Conservation (phyloP, 169 alveolate species). For the Cryptosporidium felis region DNA sequence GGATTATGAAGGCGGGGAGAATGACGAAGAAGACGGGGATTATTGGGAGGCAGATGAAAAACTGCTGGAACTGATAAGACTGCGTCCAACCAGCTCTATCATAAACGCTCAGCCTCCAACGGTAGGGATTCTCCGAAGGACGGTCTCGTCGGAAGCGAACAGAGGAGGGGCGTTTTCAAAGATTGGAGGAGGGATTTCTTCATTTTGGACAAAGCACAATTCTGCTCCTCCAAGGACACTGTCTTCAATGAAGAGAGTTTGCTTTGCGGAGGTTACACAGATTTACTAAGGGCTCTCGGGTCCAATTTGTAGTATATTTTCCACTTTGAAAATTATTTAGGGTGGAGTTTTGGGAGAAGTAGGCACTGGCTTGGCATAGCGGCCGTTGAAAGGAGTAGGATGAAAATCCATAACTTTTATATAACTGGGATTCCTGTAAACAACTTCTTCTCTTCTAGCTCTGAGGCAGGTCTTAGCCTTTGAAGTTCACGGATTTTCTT, state of each 20-base stretch:
- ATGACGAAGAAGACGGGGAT: conserved; percentile 26
- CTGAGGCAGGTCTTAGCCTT: no score
- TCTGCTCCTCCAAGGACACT: conserved; percentile 52
- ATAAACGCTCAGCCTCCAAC: conserved; percentile 56
- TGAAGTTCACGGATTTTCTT: no score
- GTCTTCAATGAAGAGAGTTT: conserved; percentile 53
- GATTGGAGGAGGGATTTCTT: conserved; percentile 37
- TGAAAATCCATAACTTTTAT: no score
- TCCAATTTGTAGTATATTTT: no score
- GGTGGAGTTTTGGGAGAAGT: no score
- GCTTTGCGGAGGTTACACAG: conserved; percentile 49
- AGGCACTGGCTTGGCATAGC: no score
- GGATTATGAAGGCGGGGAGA: neutral
- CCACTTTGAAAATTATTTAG: no score
- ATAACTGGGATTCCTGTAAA: no score
- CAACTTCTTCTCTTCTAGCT: no score
- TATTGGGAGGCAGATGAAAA: conserved; percentile 36
- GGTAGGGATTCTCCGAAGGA: conserved; percentile 32
- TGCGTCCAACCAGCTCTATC: conserved; percentile 44
- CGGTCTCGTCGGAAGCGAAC: conserved; percentile 5
- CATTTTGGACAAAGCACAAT: conserved; percentile 38
- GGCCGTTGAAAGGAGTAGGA: no score
- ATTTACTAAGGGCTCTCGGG: conserved; percentile 25
- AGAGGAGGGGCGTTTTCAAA: conserved; percentile 29
- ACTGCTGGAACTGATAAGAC: conserved; percentile 31